phyloP scores from a whole-genome alignment of 2,329 filamentous ascomycete genomes.

The Clonostachys byssicola region DNA sequence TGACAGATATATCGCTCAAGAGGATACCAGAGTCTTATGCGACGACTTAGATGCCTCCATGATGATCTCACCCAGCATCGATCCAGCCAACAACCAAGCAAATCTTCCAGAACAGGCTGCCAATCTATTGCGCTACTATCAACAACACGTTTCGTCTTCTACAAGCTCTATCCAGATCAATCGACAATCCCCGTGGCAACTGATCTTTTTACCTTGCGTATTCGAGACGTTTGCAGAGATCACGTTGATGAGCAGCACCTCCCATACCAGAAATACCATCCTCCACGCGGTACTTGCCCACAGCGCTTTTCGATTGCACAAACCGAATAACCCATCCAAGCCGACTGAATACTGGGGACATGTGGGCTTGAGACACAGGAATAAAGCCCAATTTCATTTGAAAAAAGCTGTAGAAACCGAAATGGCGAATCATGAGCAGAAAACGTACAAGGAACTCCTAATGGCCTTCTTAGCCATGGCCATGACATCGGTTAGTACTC shows the following conservation, averaged over 20 bases:
- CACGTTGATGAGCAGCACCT: conserved; percentile 29
- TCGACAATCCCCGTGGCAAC: conserved; percentile 35
- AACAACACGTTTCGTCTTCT: conserved; percentile 7
- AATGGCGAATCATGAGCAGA: too few species aligned
- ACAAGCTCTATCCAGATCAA: conserved; percentile 14
- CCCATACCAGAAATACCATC: conserved; percentile 28
- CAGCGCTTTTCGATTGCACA: conserved; percentile 33
- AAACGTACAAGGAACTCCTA: too few species aligned
- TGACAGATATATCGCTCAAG: background rate
- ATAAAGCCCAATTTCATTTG: too few species aligned
- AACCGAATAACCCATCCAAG: background rate
- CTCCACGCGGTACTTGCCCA: conserved; percentile 33
- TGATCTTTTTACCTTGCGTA: conserved; percentile 33
- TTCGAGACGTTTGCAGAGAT: conserved; percentile 34
- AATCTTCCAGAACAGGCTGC: conserved; percentile 13
- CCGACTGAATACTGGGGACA: too few species aligned
- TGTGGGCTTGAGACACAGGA: too few species aligned
- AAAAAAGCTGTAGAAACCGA: too few species aligned
- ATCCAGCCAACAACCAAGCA: too few species aligned
- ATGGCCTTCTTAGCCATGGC: too few species aligned
- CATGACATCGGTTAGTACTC: too few species aligned
- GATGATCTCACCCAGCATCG: too few species aligned
- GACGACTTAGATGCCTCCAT: too few species aligned
- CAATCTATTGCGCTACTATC: conserved; percentile 19
- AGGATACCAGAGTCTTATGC: conserved; percentile 2